Base-by-base conservation (phyloP, 768 basidiomycete genomes). In the Mycena crocata region DNA sequence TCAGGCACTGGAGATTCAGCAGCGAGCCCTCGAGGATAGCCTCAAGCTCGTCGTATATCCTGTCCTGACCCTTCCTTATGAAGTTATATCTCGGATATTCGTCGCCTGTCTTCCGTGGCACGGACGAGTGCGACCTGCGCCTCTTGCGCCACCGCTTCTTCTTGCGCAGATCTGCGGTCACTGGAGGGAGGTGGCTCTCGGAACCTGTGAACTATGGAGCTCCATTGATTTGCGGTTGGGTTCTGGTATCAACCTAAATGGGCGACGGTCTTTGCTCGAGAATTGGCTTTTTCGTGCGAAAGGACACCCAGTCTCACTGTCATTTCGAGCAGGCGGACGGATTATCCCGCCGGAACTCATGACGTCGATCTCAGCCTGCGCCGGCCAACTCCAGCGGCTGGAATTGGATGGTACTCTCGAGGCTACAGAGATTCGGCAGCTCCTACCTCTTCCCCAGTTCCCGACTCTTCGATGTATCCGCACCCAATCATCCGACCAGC, bases 241-340 rank as follows among this genome's bases (percentile, higher is more conserved):
- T 13, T 21, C 21, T 57, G 2, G 14, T 24, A 13, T 14, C 31
- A 32, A 34, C 42, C n/a, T n/a, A n/a, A n/a, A n/a, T n/a, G n/a
- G n/a, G n/a, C n/a, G n/a, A n/a, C n/a, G n/a, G n/a, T n/a, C n/a
- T 30, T 31, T 59, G 15, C 23, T 59, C 3, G 45, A 26, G 39
- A 59, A 44, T 13, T 52, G 60, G 60, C 23, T 51, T 44, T 31
- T 28, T 15, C 60, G 60, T 31, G 60, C 60, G 21, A 52, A 42
- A 15, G 42, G n/a, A 6, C 17, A 19, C 24, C 60, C 40, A 2
- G 21, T 54, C n/a, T 62, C 60, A 2, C 26, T 62, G 23, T 50
- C 50, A 42, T 23, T 62, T 19, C 28, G 35, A 24, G 17, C 10
- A 13, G 13, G 1, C 12, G n/a, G 1, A 2, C 48, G n/a, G 9